Base-by-base conservation (phyloP, 345 rosid species). In the Salix caprea region DNA sequence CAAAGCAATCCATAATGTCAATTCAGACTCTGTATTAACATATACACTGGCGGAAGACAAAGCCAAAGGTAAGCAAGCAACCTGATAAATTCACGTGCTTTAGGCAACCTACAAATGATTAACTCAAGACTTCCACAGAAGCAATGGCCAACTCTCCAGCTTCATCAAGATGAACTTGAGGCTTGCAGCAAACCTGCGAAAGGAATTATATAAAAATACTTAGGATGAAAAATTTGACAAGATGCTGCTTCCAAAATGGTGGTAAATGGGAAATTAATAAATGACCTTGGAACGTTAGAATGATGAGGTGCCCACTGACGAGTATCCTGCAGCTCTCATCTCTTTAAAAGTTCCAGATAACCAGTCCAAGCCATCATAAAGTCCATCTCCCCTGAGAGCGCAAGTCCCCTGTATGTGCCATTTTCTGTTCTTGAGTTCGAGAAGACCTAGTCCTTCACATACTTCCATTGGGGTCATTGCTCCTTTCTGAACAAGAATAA, bases 361-460 rank as follows among this genome's bases (percentile, higher is more conserved):
- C 98, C 99, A 93, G 83, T 94, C 98, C 88, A 93, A 85, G 36
- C 99, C 99, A 82, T 96, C 99, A 10, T 96, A 96, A 21, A 96
- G 97, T 21, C 99, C 99, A 69, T 93, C 99, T 76, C 99, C 99
- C 82, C 83, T 85, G 52, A 96, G 90, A 10, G 99, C 98, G 67
- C 98, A 92, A 76, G 98, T 94, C 69, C 98, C 99, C 84, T 96
- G 98, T 82, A 96, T 94, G 84, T 96, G 97, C 99, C 99, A 96
- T 82, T 91, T 96, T 82, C 98, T 87, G 89, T 94, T 91, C 91
- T 92, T 91, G 37, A 94, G 91, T 77, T 90, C 98, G 76, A 90
- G 85, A 39, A 96, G 92, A 64, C 99, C 99, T 70, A 96, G 85
- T 69, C 98, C 98, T 77, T 92, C 94, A 18, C 93, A 88, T 50